Evolutionary conservation across 1,284 basidiomycete species (phyloP).

Genomic region (Ceratobasidium sp.): DNA sequence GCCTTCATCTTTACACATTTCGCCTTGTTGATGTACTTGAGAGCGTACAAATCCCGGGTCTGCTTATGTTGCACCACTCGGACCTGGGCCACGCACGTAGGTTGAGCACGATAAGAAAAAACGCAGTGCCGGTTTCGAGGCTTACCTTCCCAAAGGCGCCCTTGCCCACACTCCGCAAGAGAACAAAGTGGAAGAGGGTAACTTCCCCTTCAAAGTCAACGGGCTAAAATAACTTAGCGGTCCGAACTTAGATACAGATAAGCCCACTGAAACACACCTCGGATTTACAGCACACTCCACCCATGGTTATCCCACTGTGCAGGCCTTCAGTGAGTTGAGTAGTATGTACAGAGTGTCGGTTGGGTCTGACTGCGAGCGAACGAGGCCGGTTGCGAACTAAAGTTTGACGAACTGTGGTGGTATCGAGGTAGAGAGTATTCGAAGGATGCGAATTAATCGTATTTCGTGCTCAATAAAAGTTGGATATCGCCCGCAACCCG

Average conservation of each 20-base stretch:
- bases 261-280: slow-evolving; percentile 61
- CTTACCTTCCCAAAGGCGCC: slow-evolving; percentile 97
- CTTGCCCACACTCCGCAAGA: slow-evolving; percentile 94
- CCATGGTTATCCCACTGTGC: slow-evolving; percentile 63
- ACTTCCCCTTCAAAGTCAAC: slow-evolving; percentile 98
- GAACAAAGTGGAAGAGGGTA: slow-evolving; percentile 96
- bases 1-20: slow-evolving; percentile 99
- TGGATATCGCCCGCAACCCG: slow-evolving; percentile 42
- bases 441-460: slow-evolving; percentile 34
- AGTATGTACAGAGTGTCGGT: neutral
- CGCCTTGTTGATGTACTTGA: slow-evolving; percentile 99
- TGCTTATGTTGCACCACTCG: slow-evolving; percentile 99
- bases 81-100: slow-evolving; percentile 66
- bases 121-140: slow-evolving; percentile 39
- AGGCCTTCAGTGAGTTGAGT: neutral
- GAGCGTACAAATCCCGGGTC: slow-evolving; percentile 91
- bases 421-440: slow-evolving; percentile 10
- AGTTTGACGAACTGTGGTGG: neutral
- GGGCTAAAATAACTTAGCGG: slow-evolving; percentile 65
- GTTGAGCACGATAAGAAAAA: slow-evolving; percentile 17
- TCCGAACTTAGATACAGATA: slow-evolving; percentile 11
- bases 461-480: slow-evolving; percentile 29
- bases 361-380: slow-evolving; percentile 11
- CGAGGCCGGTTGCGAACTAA: slow-evolving; percentile 30
- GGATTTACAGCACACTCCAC: slow-evolving; percentile 83